Evolutionary conservation across 441 rosid species (phyloP), one percentile per base, ranked within the genome.

Genomic region (Omphalea diandra): DNA sequence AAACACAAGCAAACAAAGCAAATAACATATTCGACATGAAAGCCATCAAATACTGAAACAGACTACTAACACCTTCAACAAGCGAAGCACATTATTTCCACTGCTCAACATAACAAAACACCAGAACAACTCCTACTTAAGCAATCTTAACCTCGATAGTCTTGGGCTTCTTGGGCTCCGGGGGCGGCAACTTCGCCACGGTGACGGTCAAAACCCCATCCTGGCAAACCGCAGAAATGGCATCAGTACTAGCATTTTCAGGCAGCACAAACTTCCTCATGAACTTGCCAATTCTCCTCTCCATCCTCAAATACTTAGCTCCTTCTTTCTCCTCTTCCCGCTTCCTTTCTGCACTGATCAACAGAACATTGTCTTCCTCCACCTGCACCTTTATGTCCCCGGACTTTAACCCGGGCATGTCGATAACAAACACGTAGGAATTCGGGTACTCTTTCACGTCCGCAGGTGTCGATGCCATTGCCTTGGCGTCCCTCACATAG

Each of bases 181-280:
- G 96, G 7, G 98, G 94, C 0, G 93, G 94, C 76, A 85, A 70
- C 68, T 94, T 94, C 85, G 86, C 79, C 22, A 91, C 90, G 2
- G 88, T 86, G 2, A 94, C 92, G 15, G 79, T 88, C 80, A 94
- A 33, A 0, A 91, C 97, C 10, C 98, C 97, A 5, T 91, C 97
- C 40, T 84, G 76, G 75, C 87, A 91, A 43, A 76, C 87, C 2
- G 97, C 95, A 27, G 93, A 77, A 2, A 91, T 80, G 46, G 83
- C 81, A 0, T 91, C 96, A 12, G 80, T 63, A 58, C 90, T 88
- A 0, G 96, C 97, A 69, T 91, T 90, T 38, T 91, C 94, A 14
- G 97, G 97, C 75, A 94, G 53, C 43, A 65, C 81, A 71, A 91
- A 91, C 76, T 90, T 91, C 89, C 90, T 87, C 98, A 91, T 84